phyloP scores from a whole-genome alignment of 1,284 basidiomycete species.

The Leccinum huronense region DNA sequence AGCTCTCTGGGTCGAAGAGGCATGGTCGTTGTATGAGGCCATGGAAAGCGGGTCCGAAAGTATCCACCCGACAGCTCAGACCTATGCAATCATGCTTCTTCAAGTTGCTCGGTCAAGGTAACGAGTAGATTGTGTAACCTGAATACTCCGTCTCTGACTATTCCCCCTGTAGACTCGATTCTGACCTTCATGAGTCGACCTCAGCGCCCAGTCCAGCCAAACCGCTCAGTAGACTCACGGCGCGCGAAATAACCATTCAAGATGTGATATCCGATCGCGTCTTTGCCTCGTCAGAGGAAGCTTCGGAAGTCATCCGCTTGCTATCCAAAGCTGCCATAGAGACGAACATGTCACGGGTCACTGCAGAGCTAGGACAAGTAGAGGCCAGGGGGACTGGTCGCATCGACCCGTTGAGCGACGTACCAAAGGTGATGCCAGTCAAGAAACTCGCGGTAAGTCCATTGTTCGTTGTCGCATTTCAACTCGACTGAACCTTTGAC shows the following conservation, averaged over 20 bases:
- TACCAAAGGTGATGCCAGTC: constrained; percentile 62
- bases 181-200: constrained; percentile 28
- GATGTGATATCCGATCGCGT: constrained; percentile 58
- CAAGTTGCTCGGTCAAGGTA: constrained; percentile 49
- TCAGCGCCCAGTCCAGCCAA: constrained; percentile 19
- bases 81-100: constrained; percentile 65
- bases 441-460: constrained; percentile 29
- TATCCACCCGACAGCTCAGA: constrained; percentile 50
- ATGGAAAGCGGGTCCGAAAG: constrained; percentile 54
- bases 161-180: constrained; percentile 38
- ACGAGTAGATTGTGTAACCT: constrained; percentile 17
- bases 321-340: constrained; percentile 62
- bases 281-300: constrained; percentile 53
- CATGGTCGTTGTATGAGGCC: constrained; percentile 55
- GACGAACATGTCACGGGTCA: constrained; percentile 48
- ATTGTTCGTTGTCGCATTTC: background rate
- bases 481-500: background rate
- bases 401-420: constrained; percentile 46
- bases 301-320: constrained; percentile 51
- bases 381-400: constrained; percentile 44
- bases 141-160: constrained; percentile 11
- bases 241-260: constrained; percentile 51
- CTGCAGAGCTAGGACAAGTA: constrained; percentile 56
- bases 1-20: constrained; percentile 55
- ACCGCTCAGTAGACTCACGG: constrained; percentile 49